Evolutionary conservation across 306 rosid species (phyloP), one percentile per base, ranked within the genome.

Genomic region (Arachis hypogaea): DNA sequence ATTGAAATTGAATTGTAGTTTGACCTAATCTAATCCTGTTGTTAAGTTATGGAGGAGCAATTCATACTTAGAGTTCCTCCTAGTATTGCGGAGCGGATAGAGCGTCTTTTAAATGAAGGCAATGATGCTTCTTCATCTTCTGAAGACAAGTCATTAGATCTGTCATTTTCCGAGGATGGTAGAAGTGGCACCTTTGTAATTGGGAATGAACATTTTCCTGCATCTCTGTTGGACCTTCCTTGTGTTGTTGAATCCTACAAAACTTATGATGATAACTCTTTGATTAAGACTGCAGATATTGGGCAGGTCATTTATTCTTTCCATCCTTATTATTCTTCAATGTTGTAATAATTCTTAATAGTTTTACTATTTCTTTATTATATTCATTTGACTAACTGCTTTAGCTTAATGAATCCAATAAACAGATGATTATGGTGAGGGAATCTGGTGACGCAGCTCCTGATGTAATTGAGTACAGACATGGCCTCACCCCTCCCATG

Each of bases 401-500:
- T 50, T 18, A 41, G 50, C 29, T 6, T 59, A 7, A 33, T 57
- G 69, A 42, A 14, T 67, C 45, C 60, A 66, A 41, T 9, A 41
- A 12, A 45, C 72, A 80, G 84, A 80, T 80, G 80, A 80, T 80
- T 75, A 80, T 69, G 84, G 77, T 80, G 73, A 64, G 84, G 73
- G 84, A 80, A 69, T 47, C 77, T 58, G 84, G 65, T 57, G 84
- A 80, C 47, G 69, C 80, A 69, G 80, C 80, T 47, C 84, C 84
- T 22, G 97, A 91, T 67, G 78, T 86, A 46, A 78, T 83, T 47
- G 95, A 92, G 85, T 88, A 79, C 75, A 89, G 93, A 76, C 99
- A 92, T 64, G 99, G 97, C 64, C 93, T 94, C 77, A 88, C 99
- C 50, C 99, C 97, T 71, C 96, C 99, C 14, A 89, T 84, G 97